Conservation (phyloP, 2,329 filamentous ascomycete genomes). For the Cordyceps tenuipes region DNA sequence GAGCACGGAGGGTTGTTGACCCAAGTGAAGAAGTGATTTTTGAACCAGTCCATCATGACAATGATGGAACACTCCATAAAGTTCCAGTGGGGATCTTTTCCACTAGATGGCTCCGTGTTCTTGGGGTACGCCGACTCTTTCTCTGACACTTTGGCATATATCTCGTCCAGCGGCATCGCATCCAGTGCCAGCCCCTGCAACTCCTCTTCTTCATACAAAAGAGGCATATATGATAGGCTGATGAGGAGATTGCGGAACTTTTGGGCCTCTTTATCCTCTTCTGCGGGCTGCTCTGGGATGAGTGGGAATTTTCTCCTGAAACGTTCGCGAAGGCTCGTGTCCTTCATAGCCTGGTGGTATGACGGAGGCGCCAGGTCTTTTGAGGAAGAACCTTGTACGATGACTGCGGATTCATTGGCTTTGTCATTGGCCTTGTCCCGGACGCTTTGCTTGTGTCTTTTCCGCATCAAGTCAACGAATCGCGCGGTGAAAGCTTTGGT, state of each 20-base stretch:
- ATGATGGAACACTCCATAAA: constrained; percentile 95
- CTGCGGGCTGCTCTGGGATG: constrained; percentile 63
- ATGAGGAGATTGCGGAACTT: constrained; percentile 77
- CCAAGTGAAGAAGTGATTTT: constrained; percentile 88
- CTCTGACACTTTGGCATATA: constrained; percentile 91
- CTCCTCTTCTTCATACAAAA: constrained; percentile 80
- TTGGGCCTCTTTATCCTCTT: constrained; percentile 54
- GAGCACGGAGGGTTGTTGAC: constrained; percentile 90
- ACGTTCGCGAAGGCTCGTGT: background rate
- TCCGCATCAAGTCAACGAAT: background rate
- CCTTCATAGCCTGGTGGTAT: background rate
- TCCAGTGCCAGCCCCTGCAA: constrained; percentile 84
- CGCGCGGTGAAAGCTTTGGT: background rate
- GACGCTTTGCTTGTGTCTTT: background rate
- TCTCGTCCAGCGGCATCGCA: constrained; percentile 76
- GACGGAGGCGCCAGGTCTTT: background rate
- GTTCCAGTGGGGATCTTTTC: constrained; percentile 78
- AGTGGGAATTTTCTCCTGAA: constrained; percentile 41
- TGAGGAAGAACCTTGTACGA: background rate
- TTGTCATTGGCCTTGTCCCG: too few species aligned
- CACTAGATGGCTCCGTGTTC: constrained; percentile 36
- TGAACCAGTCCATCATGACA: constrained; percentile 86
- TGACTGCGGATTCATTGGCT: background rate
- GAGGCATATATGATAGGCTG: constrained; percentile 51
- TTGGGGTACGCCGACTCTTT: constrained; percentile 80